phyloP scores from a whole-genome alignment of 192 early-diverging fungal species.

The Entomortierella chlamydospora region DNA sequence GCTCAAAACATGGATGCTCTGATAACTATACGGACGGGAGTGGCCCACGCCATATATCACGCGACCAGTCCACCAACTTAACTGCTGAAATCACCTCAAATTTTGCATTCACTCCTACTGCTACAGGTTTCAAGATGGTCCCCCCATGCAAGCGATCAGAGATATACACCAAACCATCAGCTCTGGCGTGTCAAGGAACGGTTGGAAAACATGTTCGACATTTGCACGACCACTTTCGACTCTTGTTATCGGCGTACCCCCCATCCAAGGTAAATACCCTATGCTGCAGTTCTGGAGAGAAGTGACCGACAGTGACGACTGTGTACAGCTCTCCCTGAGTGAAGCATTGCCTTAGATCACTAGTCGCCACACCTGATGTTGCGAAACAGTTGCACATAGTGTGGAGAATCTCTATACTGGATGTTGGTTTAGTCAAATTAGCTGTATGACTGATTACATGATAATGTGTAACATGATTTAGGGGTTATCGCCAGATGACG shows the following conservation, averaged over 20 bases:
- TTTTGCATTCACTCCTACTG: background rate
- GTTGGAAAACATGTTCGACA: slow-evolving; percentile 67
- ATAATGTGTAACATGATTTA: background rate
- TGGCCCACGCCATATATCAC: too few species aligned
- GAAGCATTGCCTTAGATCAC: too few species aligned
- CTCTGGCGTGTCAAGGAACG: slow-evolving; percentile 56
- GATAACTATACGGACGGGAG: background rate
- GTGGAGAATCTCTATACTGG: too few species aligned
- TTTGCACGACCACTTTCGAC: slow-evolving; percentile 59
- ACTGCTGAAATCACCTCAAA: background rate
- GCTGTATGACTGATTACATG: too few species aligned
- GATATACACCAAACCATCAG: slow-evolving; percentile 51
- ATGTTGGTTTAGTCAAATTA: too few species aligned
- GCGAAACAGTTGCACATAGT: too few species aligned
- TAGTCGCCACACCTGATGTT: too few species aligned
- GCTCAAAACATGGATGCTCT: too few species aligned
- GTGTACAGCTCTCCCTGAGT: too few species aligned
- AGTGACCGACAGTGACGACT: background rate
- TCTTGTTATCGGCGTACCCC: slow-evolving; percentile 42
- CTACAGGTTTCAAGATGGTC: background rate
- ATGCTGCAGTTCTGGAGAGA: background rate
- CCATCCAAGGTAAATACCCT: slow-evolving; percentile 18
- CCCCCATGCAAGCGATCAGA: slow-evolving; percentile 40
- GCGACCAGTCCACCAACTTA: background rate
- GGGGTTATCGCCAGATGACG: slow-evolving; percentile 9